Percentiles rank a stretch among this genome's conserved stretches.
Evolutionary conservation across 2,329 filamentous ascomycete genomes (phyloP).

Genomic region (Pseudohalonectria lignicola): DNA sequence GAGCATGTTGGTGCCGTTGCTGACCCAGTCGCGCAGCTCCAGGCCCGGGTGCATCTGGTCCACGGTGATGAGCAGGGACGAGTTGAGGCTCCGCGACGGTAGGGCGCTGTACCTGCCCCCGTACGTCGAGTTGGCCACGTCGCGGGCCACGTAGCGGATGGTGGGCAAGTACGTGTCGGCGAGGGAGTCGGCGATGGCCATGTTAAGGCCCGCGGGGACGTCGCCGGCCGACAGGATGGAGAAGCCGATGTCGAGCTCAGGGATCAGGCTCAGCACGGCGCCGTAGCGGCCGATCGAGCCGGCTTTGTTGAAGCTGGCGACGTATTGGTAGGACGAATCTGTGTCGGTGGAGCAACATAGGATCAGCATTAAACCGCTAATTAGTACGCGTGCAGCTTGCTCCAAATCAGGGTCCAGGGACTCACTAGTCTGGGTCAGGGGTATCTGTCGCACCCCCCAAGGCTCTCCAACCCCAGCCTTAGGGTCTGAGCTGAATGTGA

Average conservation of each 20-base stretch:
- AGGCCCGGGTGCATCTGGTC: conserved; percentile 17
- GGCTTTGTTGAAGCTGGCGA: conserved; percentile 22
- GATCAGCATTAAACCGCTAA: not conserved
- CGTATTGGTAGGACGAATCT: conserved; percentile 13
- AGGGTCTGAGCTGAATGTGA: conserved; percentile 18
- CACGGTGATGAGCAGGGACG: conserved; percentile 16
- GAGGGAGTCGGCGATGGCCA: conserved; percentile 18
- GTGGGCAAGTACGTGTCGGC: conserved; percentile 18
- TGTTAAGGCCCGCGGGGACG: conserved; percentile 12
- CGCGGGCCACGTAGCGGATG: conserved; percentile 13
- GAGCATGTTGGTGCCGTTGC: conserved; percentile 20
- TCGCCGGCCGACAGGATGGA: conserved; percentile 18
- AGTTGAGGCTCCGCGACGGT: conserved; percentile 11
- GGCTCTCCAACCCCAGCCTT: conserved; percentile 17
- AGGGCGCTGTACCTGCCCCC: conserved; percentile 12
- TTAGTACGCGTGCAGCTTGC: not conserved
- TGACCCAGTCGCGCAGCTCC: conserved; percentile 17
- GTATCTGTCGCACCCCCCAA: conserved; percentile 19
- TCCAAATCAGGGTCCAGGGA: not conserved
- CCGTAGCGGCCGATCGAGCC: conserved; percentile 20
- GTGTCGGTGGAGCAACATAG: not conserved
- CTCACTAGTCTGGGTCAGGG: conserved; percentile 11
- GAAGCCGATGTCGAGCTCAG: conserved; percentile 22
- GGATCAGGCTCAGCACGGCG: conserved; percentile 18
- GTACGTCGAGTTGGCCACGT: conserved; percentile 15